Conservation (phyloP, 139 green algal species). For the Yamagishiella unicocca region DNA sequence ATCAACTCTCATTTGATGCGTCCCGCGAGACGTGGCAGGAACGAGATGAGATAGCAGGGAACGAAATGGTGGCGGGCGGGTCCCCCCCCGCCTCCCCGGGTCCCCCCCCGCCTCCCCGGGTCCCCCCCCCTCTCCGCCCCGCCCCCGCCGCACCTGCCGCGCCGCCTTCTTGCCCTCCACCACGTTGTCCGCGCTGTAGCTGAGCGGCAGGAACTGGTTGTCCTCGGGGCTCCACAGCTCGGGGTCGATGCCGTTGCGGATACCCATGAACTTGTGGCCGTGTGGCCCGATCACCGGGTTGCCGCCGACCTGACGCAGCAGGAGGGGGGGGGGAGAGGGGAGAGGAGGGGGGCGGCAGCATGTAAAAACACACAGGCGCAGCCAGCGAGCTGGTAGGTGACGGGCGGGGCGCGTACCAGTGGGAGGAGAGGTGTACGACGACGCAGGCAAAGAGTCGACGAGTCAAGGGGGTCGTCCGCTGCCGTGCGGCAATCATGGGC, state of each 20-base stretch:
- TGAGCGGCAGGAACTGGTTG: slow-evolving; percentile 83
- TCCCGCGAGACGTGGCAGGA: too few species aligned
- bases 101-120: background rate
- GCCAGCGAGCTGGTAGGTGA: too few species aligned
- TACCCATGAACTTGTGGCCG: slow-evolving; percentile 84
- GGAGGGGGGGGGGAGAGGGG: background rate
- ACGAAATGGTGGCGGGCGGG: too few species aligned
- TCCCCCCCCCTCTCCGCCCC: background rate
- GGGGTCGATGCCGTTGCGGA: slow-evolving; percentile 96
- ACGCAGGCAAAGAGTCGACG: too few species aligned
- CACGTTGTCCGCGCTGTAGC: slow-evolving; percentile 59
- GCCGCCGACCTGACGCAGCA: slow-evolving; percentile 67
- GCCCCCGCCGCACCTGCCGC: background rate
- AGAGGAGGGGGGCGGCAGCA: background rate
- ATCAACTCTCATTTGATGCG: too few species aligned
- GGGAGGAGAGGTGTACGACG: too few species aligned
- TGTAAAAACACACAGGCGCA: too few species aligned
- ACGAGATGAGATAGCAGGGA: too few species aligned
- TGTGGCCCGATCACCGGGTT: slow-evolving; percentile 74
- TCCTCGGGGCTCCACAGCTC: slow-evolving; percentile 96
- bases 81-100: too few species aligned
- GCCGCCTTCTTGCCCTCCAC: slow-evolving; percentile 61
- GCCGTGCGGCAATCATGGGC: too few species aligned
- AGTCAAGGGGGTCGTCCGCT: too few species aligned
- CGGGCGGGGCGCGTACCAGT: too few species aligned